Evolutionary conservation across 805 yeast genomes (phyloP).

Genomic region (Starmerella ratchasimensis): DNA sequence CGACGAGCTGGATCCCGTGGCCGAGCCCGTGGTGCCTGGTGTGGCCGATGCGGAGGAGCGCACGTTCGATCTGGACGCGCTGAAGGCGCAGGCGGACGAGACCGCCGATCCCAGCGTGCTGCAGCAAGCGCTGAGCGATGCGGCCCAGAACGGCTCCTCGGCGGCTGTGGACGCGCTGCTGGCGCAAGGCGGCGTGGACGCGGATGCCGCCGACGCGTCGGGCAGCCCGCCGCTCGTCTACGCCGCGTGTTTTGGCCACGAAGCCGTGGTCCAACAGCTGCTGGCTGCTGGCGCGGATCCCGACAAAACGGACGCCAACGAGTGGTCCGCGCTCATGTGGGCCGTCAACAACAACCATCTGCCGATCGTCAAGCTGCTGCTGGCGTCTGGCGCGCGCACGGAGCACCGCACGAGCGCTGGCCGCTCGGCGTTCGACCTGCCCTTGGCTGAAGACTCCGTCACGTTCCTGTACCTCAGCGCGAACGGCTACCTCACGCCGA

Average conservation of each 20-base stretch:
- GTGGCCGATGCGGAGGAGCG: constrained; percentile 20
- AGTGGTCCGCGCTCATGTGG: constrained; percentile 75
- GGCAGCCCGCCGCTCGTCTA: constrained; percentile 31
- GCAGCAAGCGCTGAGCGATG: constrained; percentile 24
- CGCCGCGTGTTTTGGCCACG: constrained; percentile 31
- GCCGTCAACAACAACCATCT: constrained; percentile 85
- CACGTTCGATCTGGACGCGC: constrained; percentile 14
- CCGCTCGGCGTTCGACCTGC: constrained; percentile 13
- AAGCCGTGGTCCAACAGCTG: constrained; percentile 25
- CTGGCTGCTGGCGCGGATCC: constrained; percentile 28
- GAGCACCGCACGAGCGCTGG: constrained; percentile 31
- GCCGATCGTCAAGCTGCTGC: constrained; percentile 60
- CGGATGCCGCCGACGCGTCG: constrained; percentile 26
- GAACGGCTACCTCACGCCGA: constrained; percentile 5
- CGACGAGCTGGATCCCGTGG: no score
- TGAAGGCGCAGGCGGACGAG: constrained; percentile 14
- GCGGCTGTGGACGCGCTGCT: no score
- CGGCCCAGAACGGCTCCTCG: constrained; percentile 29
- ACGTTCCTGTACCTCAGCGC: constrained; percentile 9
- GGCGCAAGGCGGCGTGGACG: constrained; percentile 21
- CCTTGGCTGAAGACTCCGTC: constrained; percentile 10
- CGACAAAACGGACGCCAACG: constrained; percentile 27
- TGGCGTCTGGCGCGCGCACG: constrained; percentile 36
- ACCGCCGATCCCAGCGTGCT: no score
- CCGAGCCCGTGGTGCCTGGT: no score